Percentiles rank a stretch among this genome's conserved stretches.
Conservation (phyloP, 345 rosid genomes). For the Heritiera fomes region DNA sequence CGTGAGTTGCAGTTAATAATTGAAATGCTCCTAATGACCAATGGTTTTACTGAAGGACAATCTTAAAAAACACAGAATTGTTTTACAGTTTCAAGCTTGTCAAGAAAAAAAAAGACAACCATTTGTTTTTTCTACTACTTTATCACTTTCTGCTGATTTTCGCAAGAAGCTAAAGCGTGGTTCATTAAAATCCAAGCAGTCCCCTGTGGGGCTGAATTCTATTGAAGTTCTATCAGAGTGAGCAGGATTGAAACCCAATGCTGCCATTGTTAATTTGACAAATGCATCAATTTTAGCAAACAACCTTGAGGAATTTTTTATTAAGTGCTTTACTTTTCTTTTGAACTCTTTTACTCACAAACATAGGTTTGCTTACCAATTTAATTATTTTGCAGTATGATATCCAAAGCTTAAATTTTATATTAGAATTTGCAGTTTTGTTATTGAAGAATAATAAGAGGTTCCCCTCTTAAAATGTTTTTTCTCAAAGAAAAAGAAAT, state of each 20-base stretch:
- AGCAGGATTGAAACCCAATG: conserved; percentile 81
- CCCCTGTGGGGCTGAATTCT: conserved; percentile 63
- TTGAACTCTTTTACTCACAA: not conserved
- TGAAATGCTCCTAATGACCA: conserved; percentile 75
- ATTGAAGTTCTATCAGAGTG: conserved; percentile 82
- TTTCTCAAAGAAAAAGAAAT: not conserved
- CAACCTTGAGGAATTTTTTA: conserved; percentile 85
- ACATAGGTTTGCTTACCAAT: not conserved
- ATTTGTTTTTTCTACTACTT: conserved; percentile 92
- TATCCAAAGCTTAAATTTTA: not conserved
- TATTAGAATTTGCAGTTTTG: not conserved
- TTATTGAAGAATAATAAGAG: not conserved
- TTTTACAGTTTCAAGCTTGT: conserved; percentile 55
- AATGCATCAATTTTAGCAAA: conserved; percentile 62
- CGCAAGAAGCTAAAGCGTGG: conserved; percentile 90
- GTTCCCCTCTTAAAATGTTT: not conserved
- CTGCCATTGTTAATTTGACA: conserved; percentile 87
- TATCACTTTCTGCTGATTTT: conserved; percentile 85
- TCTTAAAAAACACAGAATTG: conserved; percentile 50
- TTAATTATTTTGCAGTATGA: not conserved
- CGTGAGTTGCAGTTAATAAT: conserved; percentile 92
- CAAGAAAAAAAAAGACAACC: conserved; percentile 92
- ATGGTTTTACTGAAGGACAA: conserved; percentile 43
- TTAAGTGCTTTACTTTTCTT: conserved; percentile 21
- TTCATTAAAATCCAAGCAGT: conserved; percentile 60